phyloP scores from a whole-genome alignment of 2,329 filamentous ascomycete genomes.

The Monosporascus sp. region DNA sequence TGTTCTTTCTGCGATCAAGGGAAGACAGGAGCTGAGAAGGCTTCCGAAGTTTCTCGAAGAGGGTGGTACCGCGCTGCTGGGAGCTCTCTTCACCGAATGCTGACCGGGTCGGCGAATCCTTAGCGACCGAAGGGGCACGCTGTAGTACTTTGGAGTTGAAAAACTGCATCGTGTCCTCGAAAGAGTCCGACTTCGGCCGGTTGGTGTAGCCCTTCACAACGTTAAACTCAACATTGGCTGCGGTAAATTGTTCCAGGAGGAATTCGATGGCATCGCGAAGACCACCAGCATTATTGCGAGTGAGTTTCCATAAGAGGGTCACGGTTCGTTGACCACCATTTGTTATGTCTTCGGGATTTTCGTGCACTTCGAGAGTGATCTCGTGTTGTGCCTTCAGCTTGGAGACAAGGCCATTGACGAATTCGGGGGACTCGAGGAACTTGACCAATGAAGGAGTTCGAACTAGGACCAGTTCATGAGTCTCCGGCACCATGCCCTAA shows the following conservation, averaged over 20 bases:
- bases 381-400: slow-evolving; percentile 91
- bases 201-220: slow-evolving; percentile 92
- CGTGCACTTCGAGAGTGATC: slow-evolving; percentile 74
- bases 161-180: slow-evolving; percentile 93
- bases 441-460: slow-evolving; percentile 70
- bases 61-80: slow-evolving; percentile 69
- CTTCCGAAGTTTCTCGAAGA: slow-evolving; percentile 91
- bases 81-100: slow-evolving; percentile 77
- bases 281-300: slow-evolving; percentile 92
- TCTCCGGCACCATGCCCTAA: slow-evolving; percentile 93
- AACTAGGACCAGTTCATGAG: slow-evolving; percentile 82
- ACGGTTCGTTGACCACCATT: slow-evolving; percentile 53
- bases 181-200: slow-evolving; percentile 97
- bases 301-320: slow-evolving; percentile 74
- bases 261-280: slow-evolving; percentile 96
- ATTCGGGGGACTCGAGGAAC: slow-evolving; percentile 77
- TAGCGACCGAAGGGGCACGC: slow-evolving; percentile 75
- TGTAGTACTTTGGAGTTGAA: slow-evolving; percentile 97
- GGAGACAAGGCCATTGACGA: slow-evolving; percentile 70
- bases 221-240: slow-evolving; percentile 79
- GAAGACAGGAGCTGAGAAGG: slow-evolving; percentile 80
- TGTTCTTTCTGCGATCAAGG: slow-evolving; percentile 91
- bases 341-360: slow-evolving; percentile 53
- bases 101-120: slow-evolving; percentile 83
- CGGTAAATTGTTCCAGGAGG: slow-evolving; percentile 77